These are phyloP conservation scores for Xylariomycetidae sp. DNA, from an alignment of 2,329 filamentous ascomycete species.

Conservation along the genomic window DNA sequence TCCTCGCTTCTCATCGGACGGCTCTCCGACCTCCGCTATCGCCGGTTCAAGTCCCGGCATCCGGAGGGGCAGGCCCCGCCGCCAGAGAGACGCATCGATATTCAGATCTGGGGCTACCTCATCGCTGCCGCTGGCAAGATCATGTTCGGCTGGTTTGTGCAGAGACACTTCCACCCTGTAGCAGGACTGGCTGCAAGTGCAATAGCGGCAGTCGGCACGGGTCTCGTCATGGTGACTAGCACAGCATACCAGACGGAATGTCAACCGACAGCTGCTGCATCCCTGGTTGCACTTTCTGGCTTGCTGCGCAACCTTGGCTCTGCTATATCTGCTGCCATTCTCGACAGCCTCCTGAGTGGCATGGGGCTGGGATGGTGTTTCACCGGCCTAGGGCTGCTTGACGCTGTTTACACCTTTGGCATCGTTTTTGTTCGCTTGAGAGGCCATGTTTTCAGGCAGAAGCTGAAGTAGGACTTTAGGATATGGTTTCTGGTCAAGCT, in stretches of 20 bases:
- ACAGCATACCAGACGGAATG: constrained; percentile 38
- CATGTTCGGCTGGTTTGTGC: constrained; percentile 37
- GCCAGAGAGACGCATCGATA: constrained; percentile 33
- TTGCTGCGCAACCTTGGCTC: constrained; percentile 35
- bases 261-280: constrained; percentile 33
- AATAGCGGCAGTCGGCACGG: constrained; percentile 31
- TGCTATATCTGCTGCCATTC: constrained; percentile 32
- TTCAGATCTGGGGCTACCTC: constrained; percentile 36
- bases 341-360: constrained; percentile 26
- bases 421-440: constrained; percentile 6
- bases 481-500: no score
- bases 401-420: constrained; percentile 10
- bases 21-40: constrained; percentile 30
- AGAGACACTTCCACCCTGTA: constrained; percentile 23
- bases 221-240: constrained; percentile 37
- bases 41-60: constrained; percentile 13
- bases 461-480: no score
- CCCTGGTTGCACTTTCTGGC: constrained; percentile 34
- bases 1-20: constrained; percentile 28
- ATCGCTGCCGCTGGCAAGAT: constrained; percentile 31
- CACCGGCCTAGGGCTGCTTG: constrained; percentile 30
- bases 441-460: constrained; percentile 6
- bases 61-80: constrained; percentile 16
- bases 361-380: constrained; percentile 37
- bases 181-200: constrained; percentile 22